Evolutionary conservation across 352 stramenopile species (phyloP).

Genomic region (Globisporangium acanthophoron): DNA sequence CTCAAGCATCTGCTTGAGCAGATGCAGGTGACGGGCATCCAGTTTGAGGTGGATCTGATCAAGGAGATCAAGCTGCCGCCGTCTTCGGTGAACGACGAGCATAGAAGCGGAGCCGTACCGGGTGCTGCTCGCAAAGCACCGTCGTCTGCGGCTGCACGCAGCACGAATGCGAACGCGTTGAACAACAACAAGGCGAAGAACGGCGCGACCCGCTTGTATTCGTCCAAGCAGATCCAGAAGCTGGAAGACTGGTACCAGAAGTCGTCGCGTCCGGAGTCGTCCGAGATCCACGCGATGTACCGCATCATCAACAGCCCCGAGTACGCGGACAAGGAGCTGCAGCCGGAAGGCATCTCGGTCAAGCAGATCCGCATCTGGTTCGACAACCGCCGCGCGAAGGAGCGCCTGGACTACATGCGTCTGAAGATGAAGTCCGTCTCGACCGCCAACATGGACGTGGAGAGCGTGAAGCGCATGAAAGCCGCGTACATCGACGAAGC

Average conservation of each 20-base stretch:
- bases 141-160: conserved; percentile 3
- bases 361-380: conserved; percentile 89
- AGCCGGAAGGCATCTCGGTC: conserved; percentile 81
- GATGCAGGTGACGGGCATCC: conserved; percentile 72
- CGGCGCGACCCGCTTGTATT: conserved; percentile 79
- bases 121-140: conserved; percentile 11
- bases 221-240: conserved; percentile 83
- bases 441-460: conserved; percentile 74
- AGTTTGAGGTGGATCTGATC: conserved; percentile 81
- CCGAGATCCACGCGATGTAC: conserved; percentile 88
- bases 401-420: conserved; percentile 85
- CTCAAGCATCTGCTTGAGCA: conserved; percentile 76
- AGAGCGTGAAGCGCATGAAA: conserved; percentile 86
- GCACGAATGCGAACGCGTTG: conserved; percentile 19
- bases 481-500: conserved; percentile 85
- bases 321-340: conserved; percentile 77
- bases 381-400: conserved; percentile 81
- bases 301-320: conserved; percentile 83
- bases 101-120: conserved; percentile 32
- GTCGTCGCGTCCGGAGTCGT: conserved; percentile 70
- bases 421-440: conserved; percentile 88
- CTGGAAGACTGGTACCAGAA: conserved; percentile 88
- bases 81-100: conserved; percentile 32
- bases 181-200: conserved; percentile 54
- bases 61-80: conserved; percentile 65